Percentiles rank a stretch among this genome's conserved stretches.
Conservation (phyloP, 257 asterid genomes). For the Rehmannia glutinosa region DNA sequence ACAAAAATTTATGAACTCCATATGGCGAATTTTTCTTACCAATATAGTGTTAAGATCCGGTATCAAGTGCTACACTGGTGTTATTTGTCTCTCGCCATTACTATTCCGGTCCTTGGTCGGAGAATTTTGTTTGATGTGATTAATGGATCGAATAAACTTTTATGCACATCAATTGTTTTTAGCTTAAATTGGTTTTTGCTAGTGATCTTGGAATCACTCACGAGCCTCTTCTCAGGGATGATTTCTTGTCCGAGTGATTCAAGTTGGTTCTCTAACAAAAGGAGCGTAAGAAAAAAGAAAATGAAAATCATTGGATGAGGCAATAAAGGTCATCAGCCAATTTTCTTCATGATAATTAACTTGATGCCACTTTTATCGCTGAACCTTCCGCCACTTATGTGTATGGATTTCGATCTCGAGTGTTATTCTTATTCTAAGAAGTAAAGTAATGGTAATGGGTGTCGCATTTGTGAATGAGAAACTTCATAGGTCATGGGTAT, state of each 20-base stretch:
- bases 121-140: no score
- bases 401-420: background rate
- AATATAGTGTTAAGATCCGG: no score
- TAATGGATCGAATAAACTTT: no score
- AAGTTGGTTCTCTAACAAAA: slow-evolving; percentile 31
- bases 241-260: slow-evolving; percentile 39
- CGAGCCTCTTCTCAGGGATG: slow-evolving; percentile 23
- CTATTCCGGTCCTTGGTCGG: no score
- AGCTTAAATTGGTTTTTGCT: background rate
- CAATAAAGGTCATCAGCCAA: background rate
- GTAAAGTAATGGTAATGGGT: background rate
- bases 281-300: background rate
- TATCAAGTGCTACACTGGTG: no score
- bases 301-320: background rate
- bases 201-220: background rate
- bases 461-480: background rate
- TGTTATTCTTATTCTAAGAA: background rate
- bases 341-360: background rate
- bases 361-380: background rate
- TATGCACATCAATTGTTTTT: background rate
- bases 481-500: no score
- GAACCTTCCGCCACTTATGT: background rate
- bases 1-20: background rate
- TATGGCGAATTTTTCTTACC: no score
- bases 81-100: no score